Percentiles rank a stretch among this genome's conserved stretches.
Conservation (phyloP, 805 yeast species). For the Kuraishia floccosa region DNA sequence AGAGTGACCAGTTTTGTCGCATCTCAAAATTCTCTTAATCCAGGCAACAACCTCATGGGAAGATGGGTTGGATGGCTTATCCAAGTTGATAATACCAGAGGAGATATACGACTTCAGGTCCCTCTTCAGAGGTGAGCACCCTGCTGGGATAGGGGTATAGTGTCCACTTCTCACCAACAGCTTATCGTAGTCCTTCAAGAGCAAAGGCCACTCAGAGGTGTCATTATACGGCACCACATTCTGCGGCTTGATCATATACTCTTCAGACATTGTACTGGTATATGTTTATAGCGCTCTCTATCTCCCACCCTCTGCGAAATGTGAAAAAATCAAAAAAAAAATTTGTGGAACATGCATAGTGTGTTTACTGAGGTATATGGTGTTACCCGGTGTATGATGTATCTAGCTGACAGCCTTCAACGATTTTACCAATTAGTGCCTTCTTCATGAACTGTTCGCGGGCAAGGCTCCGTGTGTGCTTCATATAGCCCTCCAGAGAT, state of each 20-base stretch:
- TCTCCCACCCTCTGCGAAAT: too few species aligned
- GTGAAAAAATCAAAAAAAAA: too few species aligned
- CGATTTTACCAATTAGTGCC: conserved; percentile 27
- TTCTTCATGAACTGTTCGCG: conserved; percentile 52
- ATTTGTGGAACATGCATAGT: too few species aligned
- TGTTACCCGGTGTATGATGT: too few species aligned
- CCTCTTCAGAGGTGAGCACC: conserved; percentile 90
- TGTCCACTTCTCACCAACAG: conserved; percentile 92
- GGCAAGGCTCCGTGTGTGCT: conserved; percentile 38
- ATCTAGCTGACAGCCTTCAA: conserved; percentile 15
- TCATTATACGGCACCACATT: conserved; percentile 66
- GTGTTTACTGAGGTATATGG: too few species aligned
- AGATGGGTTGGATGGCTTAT: conserved; percentile 96
- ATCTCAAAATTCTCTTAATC: conserved; percentile 92
- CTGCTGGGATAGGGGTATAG: conserved; percentile 95
- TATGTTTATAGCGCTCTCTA: too few species aligned
- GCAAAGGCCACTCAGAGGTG: conserved; percentile 91
- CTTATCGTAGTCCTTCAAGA: conserved; percentile 89
- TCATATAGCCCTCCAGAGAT: conserved; percentile 28
- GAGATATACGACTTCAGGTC: conserved; percentile 83
- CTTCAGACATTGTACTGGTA: conserved; percentile 27
- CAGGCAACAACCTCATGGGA: conserved; percentile 99
- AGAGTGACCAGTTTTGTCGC: conserved; percentile 97
- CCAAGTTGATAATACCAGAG: conserved; percentile 94
- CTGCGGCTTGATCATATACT: conserved; percentile 83